Evolutionary conservation across 2,329 filamentous ascomycete genomes (phyloP).

Genomic region (Colletotrichum horii): DNA sequence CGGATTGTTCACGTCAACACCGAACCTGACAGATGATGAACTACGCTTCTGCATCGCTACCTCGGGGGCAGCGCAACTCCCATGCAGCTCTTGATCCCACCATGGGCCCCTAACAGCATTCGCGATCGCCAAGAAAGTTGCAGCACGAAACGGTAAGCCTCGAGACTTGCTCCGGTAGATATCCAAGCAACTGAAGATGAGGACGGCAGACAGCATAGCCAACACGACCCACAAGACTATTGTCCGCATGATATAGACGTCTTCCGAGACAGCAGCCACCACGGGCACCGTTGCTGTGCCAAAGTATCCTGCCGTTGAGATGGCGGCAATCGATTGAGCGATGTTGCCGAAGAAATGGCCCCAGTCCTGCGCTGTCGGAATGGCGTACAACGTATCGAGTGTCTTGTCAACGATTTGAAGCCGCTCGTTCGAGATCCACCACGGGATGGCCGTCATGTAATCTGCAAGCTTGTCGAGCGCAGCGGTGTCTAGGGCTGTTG

Average conservation of each 20-base stretch:
- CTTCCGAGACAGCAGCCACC: neutral
- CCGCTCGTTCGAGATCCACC: neutral
- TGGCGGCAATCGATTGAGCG: neutral
- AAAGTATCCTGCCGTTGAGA: neutral
- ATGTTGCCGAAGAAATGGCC: constrained; percentile 6
- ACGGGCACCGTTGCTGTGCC: neutral
- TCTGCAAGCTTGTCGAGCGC: neutral
- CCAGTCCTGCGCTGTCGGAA: neutral
- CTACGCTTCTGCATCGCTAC: neutral
- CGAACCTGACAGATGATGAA: neutral
- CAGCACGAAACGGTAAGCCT: neutral
- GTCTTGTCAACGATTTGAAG: neutral
- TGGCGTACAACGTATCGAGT: neutral
- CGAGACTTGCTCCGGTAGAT: constrained; percentile 6
- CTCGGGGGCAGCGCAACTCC: constrained; percentile 1
- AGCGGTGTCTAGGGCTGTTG: neutral
- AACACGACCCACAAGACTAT: neutral
- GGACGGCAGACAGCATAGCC: neutral
- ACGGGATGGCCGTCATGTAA: constrained; percentile 1
- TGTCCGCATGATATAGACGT: neutral
- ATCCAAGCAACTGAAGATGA: neutral
- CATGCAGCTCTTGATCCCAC: constrained; percentile 1
- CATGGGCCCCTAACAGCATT: constrained; percentile 1
- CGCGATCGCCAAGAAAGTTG: constrained; percentile 2
- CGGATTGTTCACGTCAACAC: neutral